phyloP scores from a whole-genome alignment of 257 asterid species.

The Solanum habrochaites region DNA sequence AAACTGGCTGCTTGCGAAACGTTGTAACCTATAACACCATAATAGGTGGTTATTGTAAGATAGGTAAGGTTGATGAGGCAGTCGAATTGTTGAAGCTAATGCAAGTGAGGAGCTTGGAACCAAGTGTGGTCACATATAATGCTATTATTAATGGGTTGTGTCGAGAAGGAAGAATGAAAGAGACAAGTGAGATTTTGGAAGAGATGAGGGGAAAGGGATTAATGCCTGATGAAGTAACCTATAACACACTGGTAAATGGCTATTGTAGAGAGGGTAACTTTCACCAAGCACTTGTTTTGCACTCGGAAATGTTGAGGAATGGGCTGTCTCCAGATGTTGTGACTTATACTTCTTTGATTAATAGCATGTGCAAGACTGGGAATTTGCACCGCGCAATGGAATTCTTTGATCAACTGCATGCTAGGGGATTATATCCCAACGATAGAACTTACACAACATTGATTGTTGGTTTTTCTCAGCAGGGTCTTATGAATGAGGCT shows the following conservation, averaged over 20 bases:
- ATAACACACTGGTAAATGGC: slow-evolving; percentile 75
- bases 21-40: slow-evolving; percentile 70
- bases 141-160: slow-evolving; percentile 67
- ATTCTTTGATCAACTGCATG: slow-evolving; percentile 55
- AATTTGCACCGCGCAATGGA: slow-evolving; percentile 65
- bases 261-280: slow-evolving; percentile 67
- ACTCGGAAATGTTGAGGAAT: slow-evolving; percentile 69
- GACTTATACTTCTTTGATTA: slow-evolving; percentile 72
- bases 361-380: slow-evolving; percentile 57
- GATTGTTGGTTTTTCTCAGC: slow-evolving; percentile 73
- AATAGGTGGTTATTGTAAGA: slow-evolving; percentile 56
- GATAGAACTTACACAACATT: slow-evolving; percentile 81
- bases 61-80: slow-evolving; percentile 37
- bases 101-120: slow-evolving; percentile 53
- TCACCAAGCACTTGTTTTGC: slow-evolving; percentile 74
- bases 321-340: slow-evolving; percentile 79
- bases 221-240: slow-evolving; percentile 67
- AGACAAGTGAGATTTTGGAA: slow-evolving; percentile 35
- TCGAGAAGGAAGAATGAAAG: slow-evolving; percentile 58
- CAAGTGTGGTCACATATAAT: slow-evolving; percentile 64
- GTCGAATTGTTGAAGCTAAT: slow-evolving; percentile 27
- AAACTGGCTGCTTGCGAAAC: slow-evolving; percentile 52
- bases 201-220: slow-evolving; percentile 56
- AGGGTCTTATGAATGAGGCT: slow-evolving; percentile 68
- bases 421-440: slow-evolving; percentile 59